phyloP scores from a whole-genome alignment of 2,329 filamentous ascomycete genomes.

The Metarhizium brunneum region DNA sequence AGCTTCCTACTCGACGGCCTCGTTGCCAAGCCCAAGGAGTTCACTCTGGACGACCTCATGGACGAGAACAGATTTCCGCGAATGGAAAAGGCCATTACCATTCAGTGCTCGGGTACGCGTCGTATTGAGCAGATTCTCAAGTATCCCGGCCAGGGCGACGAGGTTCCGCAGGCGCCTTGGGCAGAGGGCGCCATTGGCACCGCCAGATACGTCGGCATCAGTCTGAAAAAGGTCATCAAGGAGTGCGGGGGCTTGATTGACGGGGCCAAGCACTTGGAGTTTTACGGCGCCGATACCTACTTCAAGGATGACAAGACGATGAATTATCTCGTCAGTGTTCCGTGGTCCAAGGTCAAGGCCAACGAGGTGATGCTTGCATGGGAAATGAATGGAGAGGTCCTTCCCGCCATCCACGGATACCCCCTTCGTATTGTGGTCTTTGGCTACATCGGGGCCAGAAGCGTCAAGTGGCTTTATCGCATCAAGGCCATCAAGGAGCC shows the following conservation, averaged over 20 bases:
- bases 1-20: slow-evolving; percentile 49
- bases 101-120: slow-evolving; percentile 61
- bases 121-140: slow-evolving; percentile 58
- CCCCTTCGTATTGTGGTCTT: slow-evolving; percentile 54
- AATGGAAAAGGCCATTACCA: slow-evolving; percentile 46
- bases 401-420: slow-evolving; percentile 58
- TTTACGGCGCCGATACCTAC: slow-evolving; percentile 64
- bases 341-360: slow-evolving; percentile 56
- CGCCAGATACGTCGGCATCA: slow-evolving; percentile 52
- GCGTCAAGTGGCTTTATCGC: slow-evolving; percentile 53
- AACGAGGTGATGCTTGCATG: slow-evolving; percentile 60
- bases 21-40: slow-evolving; percentile 45
- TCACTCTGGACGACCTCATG: slow-evolving; percentile 51
- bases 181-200: slow-evolving; percentile 61
- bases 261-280: slow-evolving; percentile 52
- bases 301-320: slow-evolving; percentile 57
- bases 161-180: slow-evolving; percentile 47
- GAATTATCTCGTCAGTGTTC: slow-evolving; percentile 61
- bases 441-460: slow-evolving; percentile 59
- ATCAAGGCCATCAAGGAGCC: slow-evolving; percentile 52
- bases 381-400: slow-evolving; percentile 60
- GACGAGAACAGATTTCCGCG: slow-evolving; percentile 52
- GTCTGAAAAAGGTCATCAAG: slow-evolving; percentile 61
- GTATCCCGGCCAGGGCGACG: slow-evolving; percentile 60
- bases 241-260: slow-evolving; percentile 52